phyloP scores from a whole-genome alignment of 495 filamentous ascomycete genomes.

The Cudoniella acicularis region DNA sequence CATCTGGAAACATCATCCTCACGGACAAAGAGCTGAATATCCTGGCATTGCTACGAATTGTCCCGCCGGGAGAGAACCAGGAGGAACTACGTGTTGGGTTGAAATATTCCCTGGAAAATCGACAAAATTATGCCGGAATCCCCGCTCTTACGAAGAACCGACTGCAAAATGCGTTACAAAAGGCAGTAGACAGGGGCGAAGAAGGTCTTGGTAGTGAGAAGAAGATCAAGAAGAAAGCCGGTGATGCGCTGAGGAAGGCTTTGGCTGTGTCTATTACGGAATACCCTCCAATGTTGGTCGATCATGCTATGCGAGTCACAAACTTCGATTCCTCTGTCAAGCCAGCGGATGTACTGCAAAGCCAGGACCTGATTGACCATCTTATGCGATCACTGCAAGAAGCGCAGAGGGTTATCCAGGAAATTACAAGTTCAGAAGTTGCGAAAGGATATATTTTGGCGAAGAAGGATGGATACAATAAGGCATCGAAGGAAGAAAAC shows the following conservation, averaged over 20 bases:
- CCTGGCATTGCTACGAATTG: constrained; percentile 74
- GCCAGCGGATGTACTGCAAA: constrained; percentile 63
- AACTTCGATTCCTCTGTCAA: constrained; percentile 62
- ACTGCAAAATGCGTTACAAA: constrained; percentile 64
- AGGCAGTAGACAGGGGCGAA: constrained; percentile 53
- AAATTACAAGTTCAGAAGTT: constrained; percentile 53
- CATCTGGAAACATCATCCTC: constrained; percentile 89
- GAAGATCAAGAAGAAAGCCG: constrained; percentile 70
- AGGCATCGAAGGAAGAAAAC: constrained; percentile 35
- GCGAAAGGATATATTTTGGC: constrained; percentile 87
- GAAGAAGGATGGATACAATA: constrained; percentile 25
- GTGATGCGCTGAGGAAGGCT: constrained; percentile 71
- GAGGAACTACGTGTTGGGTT: constrained; percentile 73
- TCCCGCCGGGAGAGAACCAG: constrained; percentile 66
- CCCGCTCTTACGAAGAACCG: constrained; percentile 70
- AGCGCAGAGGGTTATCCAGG: constrained; percentile 59
- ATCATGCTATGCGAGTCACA: constrained; percentile 72
- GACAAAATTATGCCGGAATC: constrained; percentile 76
- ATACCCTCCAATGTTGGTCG: constrained; percentile 78
- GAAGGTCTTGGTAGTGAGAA: constrained; percentile 44
- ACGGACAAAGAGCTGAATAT: constrained; percentile 79
- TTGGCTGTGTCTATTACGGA: constrained; percentile 81
- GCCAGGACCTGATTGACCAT: constrained; percentile 57
- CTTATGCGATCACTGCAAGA: constrained; percentile 63
- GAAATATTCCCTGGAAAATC: constrained; percentile 73